These are phyloP conservation scores for Gonapodya prolifera DNA, from an alignment of 192 early-diverging fungal genomes.

Conservation along the genomic window DNA sequence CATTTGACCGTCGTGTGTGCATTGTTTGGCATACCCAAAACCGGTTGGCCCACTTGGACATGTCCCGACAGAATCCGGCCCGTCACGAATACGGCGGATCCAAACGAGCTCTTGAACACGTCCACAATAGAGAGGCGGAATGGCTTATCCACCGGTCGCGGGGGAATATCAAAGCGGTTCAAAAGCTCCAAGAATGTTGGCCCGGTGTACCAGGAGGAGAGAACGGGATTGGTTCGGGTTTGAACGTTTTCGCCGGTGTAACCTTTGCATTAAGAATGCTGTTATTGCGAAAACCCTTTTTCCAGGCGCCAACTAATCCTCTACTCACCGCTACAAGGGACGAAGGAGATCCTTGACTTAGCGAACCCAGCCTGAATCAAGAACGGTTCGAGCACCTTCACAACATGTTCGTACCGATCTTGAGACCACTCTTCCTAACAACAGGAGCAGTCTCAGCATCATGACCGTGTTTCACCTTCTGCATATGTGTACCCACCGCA, in stretches of 20 bases:
- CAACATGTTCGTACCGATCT: conserved; percentile 65
- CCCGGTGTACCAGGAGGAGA: conserved; percentile 65
- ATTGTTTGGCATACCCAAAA: conserved; percentile 71
- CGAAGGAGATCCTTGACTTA: conserved; percentile 59
- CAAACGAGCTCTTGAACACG: conserved; percentile 73
- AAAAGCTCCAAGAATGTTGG: conserved; percentile 59
- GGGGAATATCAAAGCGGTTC: conserved; percentile 65
- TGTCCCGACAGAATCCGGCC: conserved; percentile 79
- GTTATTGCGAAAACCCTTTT: too few species aligned
- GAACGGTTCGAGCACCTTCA: conserved; percentile 50
- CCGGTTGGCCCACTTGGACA: conserved; percentile 71
- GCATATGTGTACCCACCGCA: conserved; percentile 45
- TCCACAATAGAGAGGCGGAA: conserved; percentile 80
- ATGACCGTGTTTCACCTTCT: conserved; percentile 21
- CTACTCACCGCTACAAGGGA: conserved; percentile 82
- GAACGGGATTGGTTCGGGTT: conserved; percentile 22
- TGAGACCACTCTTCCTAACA: conserved; percentile 74
- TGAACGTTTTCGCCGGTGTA: conserved; percentile 81
- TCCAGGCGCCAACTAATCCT: too few species aligned
- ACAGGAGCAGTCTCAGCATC: conserved; percentile 24
- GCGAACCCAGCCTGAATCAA: conserved; percentile 69
- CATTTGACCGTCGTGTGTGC: conserved; percentile 63
- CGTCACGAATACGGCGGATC: conserved; percentile 51
- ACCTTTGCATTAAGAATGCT: too few species aligned
- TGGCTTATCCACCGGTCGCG: conserved; percentile 60